Evolutionary conservation across 352 stramenopile species (phyloP).

Genomic region (Phytophthora pinifolia): DNA sequence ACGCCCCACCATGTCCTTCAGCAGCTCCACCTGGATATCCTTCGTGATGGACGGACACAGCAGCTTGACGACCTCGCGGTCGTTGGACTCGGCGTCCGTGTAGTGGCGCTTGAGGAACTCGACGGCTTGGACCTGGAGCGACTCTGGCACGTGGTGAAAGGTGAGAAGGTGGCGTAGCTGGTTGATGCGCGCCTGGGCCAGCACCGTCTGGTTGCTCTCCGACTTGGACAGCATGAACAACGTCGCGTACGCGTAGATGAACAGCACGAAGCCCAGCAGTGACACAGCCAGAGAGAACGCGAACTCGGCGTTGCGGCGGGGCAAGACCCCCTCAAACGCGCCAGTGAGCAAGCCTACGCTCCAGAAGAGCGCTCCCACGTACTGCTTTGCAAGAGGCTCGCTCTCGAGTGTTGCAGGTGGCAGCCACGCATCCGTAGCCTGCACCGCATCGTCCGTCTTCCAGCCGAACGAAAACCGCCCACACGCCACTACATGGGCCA

Average conservation of each 20-base stretch:
- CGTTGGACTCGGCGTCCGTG: constrained; percentile 67
- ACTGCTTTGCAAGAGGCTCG: constrained; percentile 20
- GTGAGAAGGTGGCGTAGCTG: constrained; percentile 65
- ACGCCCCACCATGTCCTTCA: constrained; percentile 53
- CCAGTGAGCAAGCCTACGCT: constrained; percentile 59
- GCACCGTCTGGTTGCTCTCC: constrained; percentile 44
- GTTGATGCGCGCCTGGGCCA: constrained; percentile 55
- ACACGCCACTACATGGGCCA: constrained; percentile 58
- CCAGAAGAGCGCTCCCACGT: constrained; percentile 50
- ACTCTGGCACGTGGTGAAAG: constrained; percentile 61
- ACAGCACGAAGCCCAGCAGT: constrained; percentile 57
- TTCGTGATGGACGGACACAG: constrained; percentile 75
- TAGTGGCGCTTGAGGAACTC: constrained; percentile 71
- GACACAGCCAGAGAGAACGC: constrained; percentile 48
- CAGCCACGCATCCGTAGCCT: constrained; percentile 22
- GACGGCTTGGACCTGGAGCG: constrained; percentile 47
- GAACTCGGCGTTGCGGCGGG: constrained; percentile 36
- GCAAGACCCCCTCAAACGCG: constrained; percentile 50
- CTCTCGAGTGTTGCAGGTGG: constrained; percentile 11
- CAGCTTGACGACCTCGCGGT: constrained; percentile 59
- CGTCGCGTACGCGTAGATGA: constrained; percentile 61
- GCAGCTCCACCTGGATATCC: constrained; percentile 70
- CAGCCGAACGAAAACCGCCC: constrained; percentile 40
- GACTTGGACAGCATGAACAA: constrained; percentile 76
- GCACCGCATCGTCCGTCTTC: background rate